Evolutionary conservation across 2,329 filamentous ascomycete genomes (phyloP).

Genomic region (Cladophialophora bantiana): DNA sequence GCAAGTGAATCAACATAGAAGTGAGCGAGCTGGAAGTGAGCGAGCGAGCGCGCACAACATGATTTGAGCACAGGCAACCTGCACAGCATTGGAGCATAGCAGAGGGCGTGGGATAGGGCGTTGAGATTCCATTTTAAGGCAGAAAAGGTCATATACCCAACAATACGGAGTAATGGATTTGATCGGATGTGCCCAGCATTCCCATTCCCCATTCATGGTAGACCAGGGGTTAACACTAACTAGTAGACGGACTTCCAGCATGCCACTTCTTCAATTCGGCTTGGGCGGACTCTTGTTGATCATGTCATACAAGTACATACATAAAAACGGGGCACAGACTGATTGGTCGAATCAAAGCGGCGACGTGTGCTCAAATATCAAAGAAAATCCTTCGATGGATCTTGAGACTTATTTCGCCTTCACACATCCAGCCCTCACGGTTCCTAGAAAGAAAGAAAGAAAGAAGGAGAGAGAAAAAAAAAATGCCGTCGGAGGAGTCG

Average conservation of each 20-base stretch:
- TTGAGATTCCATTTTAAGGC: not conserved
- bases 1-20: slow-evolving; percentile 2
- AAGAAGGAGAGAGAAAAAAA: not conserved
- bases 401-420: not conserved
- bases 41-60: not conserved
- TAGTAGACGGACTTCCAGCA: too few species aligned
- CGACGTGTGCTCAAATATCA: not conserved
- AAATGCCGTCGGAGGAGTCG: not conserved
- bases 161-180: not conserved
- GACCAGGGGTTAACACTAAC: not conserved
- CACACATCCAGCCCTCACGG: not conserved
- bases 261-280: too few species aligned
- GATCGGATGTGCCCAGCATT: not conserved
- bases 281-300: too few species aligned
- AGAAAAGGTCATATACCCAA: slow-evolving; percentile 7
- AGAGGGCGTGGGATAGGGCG: not conserved
- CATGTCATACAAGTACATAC: not conserved
- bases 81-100: slow-evolving; percentile 1
- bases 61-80: slow-evolving; percentile 2
- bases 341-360: not conserved
- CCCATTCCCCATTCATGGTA: not conserved
- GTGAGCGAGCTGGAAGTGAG: slow-evolving; percentile 1
- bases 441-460: too few species aligned
- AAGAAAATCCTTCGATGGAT: not conserved
- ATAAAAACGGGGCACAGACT: not conserved